Percentiles rank a stretch among this genome's conserved stretches.
Evolutionary conservation across 805 yeast species (phyloP).

Genomic region (Grigorovia transvaalensis): DNA sequence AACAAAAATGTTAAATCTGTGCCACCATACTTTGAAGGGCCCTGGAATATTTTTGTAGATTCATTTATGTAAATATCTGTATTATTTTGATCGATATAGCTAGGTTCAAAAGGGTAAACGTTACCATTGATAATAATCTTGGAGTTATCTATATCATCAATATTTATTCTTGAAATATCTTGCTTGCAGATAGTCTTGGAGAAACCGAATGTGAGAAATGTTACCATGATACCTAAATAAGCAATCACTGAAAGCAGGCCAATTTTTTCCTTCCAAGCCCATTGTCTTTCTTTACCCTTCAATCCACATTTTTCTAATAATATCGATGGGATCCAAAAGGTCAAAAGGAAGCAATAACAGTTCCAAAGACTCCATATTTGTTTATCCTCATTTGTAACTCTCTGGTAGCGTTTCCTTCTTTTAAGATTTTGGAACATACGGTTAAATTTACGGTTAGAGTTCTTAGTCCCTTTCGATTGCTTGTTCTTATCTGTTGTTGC

Average conservation of each 20-base stretch:
- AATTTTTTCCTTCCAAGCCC: conserved; percentile 96
- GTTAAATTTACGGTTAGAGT: too few relatives aligned
- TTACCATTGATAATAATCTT: conserved; percentile 72
- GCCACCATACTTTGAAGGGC: conserved; percentile 84
- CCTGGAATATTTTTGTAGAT: conserved; percentile 19
- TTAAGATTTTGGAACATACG: background rate
- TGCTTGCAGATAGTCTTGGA: conserved; percentile 81
- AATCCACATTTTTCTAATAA: conserved; percentile 51
- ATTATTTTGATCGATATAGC: conserved; percentile 55
- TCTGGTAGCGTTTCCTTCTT: background rate
- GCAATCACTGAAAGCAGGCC: conserved; percentile 71
- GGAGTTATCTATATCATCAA: conserved; percentile 48
- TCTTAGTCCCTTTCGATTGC: background rate
- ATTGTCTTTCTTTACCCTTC: conserved; percentile 68
- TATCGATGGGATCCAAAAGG: conserved; percentile 89
- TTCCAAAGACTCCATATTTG: conserved; percentile 43
- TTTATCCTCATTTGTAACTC: background rate
- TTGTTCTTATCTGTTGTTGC: background rate
- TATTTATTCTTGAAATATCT: conserved; percentile 42
- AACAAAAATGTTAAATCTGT: conserved; percentile 74
- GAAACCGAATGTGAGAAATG: conserved; percentile 83
- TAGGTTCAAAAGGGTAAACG: conserved; percentile 58
- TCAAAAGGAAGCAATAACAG: conserved; percentile 63
- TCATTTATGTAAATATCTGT: background rate
- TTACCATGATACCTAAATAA: conserved; percentile 65